A percentile compares a stretch with the other conserved stretches of the same genome.
Evolutionary conservation across 768 basidiomycete genomes (phyloP).

Genomic region (Rhizopogon vulgaris): DNA sequence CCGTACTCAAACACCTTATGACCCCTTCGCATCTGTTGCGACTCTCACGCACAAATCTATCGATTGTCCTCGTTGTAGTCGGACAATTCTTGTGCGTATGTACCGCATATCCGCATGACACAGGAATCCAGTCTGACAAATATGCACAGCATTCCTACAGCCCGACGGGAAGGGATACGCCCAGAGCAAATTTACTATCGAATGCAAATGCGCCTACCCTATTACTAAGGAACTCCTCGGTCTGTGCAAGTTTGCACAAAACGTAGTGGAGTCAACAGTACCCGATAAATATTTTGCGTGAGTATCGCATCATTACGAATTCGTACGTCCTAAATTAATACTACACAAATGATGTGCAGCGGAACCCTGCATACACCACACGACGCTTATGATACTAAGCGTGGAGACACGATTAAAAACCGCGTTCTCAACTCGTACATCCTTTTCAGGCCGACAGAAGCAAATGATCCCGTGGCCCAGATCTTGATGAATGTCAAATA

Average conservation of each 20-base stretch:
- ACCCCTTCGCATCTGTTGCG: slow-evolving; percentile 21
- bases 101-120: not conserved
- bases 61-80: slow-evolving; percentile 25
- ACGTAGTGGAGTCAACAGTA: slow-evolving; percentile 17
- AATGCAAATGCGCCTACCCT: slow-evolving; percentile 29
- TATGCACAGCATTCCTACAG: slow-evolving; percentile 31
- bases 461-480: not conserved
- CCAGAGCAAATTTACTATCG: slow-evolving; percentile 31
- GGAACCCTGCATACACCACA: slow-evolving; percentile 27
- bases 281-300: slow-evolving; percentile 25
- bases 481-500: slow-evolving; percentile 7
- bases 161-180: slow-evolving; percentile 38
- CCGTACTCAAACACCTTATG: slow-evolving; percentile 13
- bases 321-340: not conserved
- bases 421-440: slow-evolving; percentile 3
- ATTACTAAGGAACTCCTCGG: slow-evolving; percentile 35
- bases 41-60: slow-evolving; percentile 15
- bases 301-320: slow-evolving; percentile 6
- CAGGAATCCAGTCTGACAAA: not conserved
- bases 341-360: slow-evolving; percentile 11
- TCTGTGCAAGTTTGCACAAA: slow-evolving; percentile 32
- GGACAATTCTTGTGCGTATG: slow-evolving; percentile 16
- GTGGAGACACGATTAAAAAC: slow-evolving; percentile 19
- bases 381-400: slow-evolving; percentile 7
- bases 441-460: not conserved